Base-by-base conservation (phyloP, 139 green algal genomes). In the Haematococcus lacustris region DNA sequence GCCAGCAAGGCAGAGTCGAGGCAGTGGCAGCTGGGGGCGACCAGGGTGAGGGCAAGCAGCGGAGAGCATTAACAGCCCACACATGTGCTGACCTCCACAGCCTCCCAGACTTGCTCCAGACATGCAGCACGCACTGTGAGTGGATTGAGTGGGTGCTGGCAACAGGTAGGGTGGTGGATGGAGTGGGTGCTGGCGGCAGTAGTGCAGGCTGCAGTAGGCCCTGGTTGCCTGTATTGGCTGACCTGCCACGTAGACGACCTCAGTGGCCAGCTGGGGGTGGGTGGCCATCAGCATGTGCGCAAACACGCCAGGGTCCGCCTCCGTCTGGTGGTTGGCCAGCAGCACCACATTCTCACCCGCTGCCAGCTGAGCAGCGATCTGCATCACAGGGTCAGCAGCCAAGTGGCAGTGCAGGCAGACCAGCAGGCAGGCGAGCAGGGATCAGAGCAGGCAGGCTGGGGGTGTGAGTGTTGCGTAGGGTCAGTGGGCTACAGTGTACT, bases 311-410 rank as follows among this genome's bases (percentile, higher is more conserved):
- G 95, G 93, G 80, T 99, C 95, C 1, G 94, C 95, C 82, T 99
- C 95, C 28, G 91, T 97, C 85, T 99, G 79, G 81, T 99, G 95
- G 84, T 99, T 99, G 59, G 95, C 93, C 38, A 99, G 81, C 38
- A 99, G 74, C 25, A 99, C 82, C 1, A 99, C 94, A 81, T 99
- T 99, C 50, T 99, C 73, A 17, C 89, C 89, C 13, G 70, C 76
- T 1, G 80, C 75, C 38, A 97, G 78, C 76, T 87, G 81, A 63
- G 73, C 71, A 51, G 86, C 63, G 21, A 91, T 62, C n/a, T n/a
- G n/a, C n/a, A n/a, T n/a, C n/a, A n/a, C n/a, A n/a, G n/a, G n/a
- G n/a, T n/a, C n/a, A n/a, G n/a, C n/a, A n/a, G n/a, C n/a, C n/a
- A n/a, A n/a, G n/a, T n/a, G n/a, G n/a, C n/a, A n/a, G n/a, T n/a